Percentiles rank a stretch among this genome's conserved stretches.
These are phyloP conservation scores for Candida labiduridarum DNA, from an alignment of 1,139 yeast genomes.

Conservation along the genomic window DNA sequence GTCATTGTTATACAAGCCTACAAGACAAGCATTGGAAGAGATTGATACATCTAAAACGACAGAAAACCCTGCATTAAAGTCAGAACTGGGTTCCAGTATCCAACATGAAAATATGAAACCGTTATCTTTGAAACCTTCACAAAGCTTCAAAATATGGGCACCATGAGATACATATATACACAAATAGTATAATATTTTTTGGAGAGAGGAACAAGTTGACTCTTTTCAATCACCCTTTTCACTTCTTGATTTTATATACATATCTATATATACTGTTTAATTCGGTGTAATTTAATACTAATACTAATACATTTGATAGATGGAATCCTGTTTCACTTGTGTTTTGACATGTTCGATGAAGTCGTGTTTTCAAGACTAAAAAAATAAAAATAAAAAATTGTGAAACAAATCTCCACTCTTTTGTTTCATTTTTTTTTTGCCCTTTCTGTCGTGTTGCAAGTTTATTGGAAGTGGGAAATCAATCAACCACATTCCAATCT, in stretches of 20 bases:
- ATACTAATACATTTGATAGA: background rate
- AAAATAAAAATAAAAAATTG: background rate
- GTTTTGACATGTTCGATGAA: background rate
- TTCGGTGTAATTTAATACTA: conserved; percentile 1
- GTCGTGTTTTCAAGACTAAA: background rate
- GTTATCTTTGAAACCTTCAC: conserved; percentile 79
- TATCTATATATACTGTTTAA: background rate
- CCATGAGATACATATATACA: conserved; percentile 25
- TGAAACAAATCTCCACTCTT: background rate
- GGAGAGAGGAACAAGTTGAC: background rate
- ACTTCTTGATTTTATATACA: background rate
- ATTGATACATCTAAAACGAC: conserved; percentile 14
- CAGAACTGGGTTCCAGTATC: conserved; percentile 8
- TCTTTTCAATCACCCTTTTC: background rate
- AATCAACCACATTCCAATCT: background rate
- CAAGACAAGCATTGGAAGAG: conserved; percentile 30
- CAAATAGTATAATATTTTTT: background rate
- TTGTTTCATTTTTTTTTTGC: background rate
- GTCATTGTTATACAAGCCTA: conserved; percentile 54
- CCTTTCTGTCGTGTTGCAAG: background rate
- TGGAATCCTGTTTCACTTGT: background rate
- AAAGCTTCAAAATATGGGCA: conserved; percentile 87
- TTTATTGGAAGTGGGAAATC: background rate
- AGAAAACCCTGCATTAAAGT: conserved; percentile 10
- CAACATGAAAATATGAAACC: conserved; percentile 57